Conservation (phyloP, 805 yeast species). For the Metschnikowia kunwiensis region DNA sequence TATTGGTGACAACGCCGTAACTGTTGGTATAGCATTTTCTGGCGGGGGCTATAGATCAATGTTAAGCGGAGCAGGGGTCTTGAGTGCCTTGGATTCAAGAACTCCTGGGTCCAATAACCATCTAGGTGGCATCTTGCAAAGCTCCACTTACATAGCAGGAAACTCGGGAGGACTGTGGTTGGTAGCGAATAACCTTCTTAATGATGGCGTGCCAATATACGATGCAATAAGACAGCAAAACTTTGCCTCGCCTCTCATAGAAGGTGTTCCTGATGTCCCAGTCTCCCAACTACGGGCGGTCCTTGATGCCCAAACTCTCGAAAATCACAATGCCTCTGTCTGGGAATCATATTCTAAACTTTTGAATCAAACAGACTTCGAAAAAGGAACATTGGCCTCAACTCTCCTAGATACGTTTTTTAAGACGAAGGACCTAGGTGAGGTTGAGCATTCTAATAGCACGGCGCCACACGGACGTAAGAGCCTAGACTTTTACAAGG, state of each 20-base stretch:
- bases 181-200: conserved; percentile 43
- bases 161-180: conserved; percentile 76
- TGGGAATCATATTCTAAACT: conserved; percentile 10
- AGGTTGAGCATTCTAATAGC: background rate
- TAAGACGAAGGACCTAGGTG: conserved; percentile 2
- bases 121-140: conserved; percentile 53
- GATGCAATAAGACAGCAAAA: conserved; percentile 20
- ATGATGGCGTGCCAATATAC: conserved; percentile 28
- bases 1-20: conserved; percentile 13
- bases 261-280: conserved; percentile 57
- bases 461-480: conserved; percentile 3
- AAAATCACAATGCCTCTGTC: conserved; percentile 65
- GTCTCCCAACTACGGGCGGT: conserved; percentile 13
- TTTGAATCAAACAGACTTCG: conserved; percentile 5
- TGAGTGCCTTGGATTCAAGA: conserved; percentile 50
- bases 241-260: conserved; percentile 46
- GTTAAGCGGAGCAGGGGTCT: conserved; percentile 55
- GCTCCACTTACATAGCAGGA: conserved; percentile 56
- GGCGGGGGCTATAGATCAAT: conserved; percentile 61
- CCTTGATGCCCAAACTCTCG: conserved; percentile 34
- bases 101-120: conserved; percentile 32
- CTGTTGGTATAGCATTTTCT: conserved; percentile 42
- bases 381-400: conserved; percentile 7
- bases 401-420: conserved; percentile 11
- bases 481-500: conserved; percentile 41